Evolutionary conservation across 2,329 filamentous ascomycete genomes (phyloP), one percentile per base, ranked within the genome.

Genomic region (Alternaria metachromatica): DNA sequence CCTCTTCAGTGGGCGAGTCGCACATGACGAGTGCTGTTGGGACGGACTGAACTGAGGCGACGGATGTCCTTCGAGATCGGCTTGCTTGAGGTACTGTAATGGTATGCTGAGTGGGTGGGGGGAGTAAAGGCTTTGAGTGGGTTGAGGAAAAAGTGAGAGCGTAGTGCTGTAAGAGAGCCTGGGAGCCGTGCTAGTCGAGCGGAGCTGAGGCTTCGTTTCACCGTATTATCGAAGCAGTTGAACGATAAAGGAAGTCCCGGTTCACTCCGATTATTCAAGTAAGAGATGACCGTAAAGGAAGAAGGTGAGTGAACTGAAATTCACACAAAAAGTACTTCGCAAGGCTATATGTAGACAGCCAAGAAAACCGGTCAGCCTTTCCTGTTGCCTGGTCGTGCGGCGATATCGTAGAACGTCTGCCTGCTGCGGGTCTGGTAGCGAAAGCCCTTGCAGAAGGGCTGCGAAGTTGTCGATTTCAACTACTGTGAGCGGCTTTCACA

Each of bases 361-460:
- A 53, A 53, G 28, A 37, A n/a, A 28, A 59, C 50, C 49, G 56
- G 57, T 58, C 53, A 63, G 56, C 30, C 56, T 59, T 58, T 10
- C 33, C 55, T 65, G 65, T 51, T 65, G 63, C 65, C 62, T 67
- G 44, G 45, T 18, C 20, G 15, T 28, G 33, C 37, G 15, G 21
- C 44, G 7, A n/a, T 30, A 13, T 8, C 3, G 23, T 46, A 50
- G 41, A 51, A 44, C 28, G 53, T 57, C 59, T 65, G 49, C 49
- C 60, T 62, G 46, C 37, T 13, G 30, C 23, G 25, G n/a, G 26
- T 53, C n/a, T 46, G 53, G 37, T 30, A 46, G 45, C 30, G 18
- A 18, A 7, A 11, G 43, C 18, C 28, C 50, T 30, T 49, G 54
- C 18, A 44, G 46, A 26, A 46, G 23, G 28, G 48, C 23, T 37